Conservation (phyloP, 2,329 filamentous ascomycete species). For the Calycina herbarum region DNA sequence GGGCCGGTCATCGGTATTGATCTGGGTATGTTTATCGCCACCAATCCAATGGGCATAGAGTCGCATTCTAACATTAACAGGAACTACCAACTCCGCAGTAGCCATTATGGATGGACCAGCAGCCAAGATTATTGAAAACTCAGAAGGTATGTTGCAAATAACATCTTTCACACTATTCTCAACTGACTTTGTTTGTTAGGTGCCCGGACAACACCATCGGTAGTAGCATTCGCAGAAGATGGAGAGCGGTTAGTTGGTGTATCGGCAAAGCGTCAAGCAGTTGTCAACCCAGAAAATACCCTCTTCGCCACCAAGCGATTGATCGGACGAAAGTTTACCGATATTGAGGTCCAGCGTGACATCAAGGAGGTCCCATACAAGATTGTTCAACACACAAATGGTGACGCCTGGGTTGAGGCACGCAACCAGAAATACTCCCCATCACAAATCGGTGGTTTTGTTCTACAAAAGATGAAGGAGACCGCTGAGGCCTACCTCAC, state of each 20-base stretch:
- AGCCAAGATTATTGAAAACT: constrained; percentile 96
- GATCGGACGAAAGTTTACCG: constrained; percentile 96
- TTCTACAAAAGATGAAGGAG: constrained; percentile 99
- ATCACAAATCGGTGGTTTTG: constrained; percentile 96
- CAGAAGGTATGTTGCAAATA: constrained; percentile 67
- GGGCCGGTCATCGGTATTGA: constrained; percentile 98
- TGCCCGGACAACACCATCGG: constrained; percentile 88
- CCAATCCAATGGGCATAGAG: background rate
- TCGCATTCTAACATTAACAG: constrained; percentile 42
- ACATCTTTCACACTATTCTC: constrained; percentile 17
- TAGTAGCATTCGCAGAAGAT: constrained; percentile 93
- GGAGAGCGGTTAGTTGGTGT: constrained; percentile 96
- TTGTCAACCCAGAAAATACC: constrained; percentile 98
- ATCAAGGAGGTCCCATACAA: constrained; percentile 98
- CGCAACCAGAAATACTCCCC: constrained; percentile 95
- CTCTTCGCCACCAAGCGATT: constrained; percentile 98
- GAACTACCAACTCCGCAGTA: constrained; percentile 95
- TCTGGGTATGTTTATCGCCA: constrained; percentile 63
- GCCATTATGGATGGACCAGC: constrained; percentile 97
- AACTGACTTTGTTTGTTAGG: constrained; percentile 48
- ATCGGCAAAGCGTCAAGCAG: constrained; percentile 94
- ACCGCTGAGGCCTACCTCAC: constrained; percentile 91
- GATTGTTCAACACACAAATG: constrained; percentile 95
- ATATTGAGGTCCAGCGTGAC: constrained; percentile 90
- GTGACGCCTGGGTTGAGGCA: constrained; percentile 93